Conservation (phyloP, 768 basidiomycete species). For the Xerocomus potaroensis region DNA sequence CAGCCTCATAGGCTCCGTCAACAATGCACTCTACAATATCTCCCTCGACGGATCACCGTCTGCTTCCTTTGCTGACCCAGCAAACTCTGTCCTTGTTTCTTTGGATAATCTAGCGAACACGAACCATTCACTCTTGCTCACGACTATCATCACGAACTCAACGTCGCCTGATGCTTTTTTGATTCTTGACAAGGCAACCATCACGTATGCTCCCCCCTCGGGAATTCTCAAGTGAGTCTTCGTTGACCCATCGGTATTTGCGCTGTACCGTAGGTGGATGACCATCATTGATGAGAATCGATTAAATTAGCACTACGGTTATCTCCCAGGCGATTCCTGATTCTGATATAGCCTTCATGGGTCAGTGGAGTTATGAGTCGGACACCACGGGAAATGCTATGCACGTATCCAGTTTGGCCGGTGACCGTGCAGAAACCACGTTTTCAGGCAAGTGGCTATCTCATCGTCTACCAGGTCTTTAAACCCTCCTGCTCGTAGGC, state of each 20-base stretch:
- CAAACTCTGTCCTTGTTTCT: slow-evolving; percentile 44
- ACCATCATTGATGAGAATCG: slow-evolving; percentile 20
- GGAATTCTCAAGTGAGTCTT: slow-evolving; percentile 33
- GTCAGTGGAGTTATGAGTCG: slow-evolving; percentile 50
- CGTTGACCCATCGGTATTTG: slow-evolving; percentile 4
- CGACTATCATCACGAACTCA: slow-evolving; percentile 37
- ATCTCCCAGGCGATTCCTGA: slow-evolving; percentile 40
- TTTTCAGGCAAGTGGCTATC: slow-evolving; percentile 44
- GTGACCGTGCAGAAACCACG: slow-evolving; percentile 39
- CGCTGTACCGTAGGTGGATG: not conserved
- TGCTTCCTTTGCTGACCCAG: slow-evolving; percentile 22
- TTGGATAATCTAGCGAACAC: slow-evolving; percentile 44
- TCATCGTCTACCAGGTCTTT: not conserved
- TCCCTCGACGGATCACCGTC: slow-evolving; percentile 46
- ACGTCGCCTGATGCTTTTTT: slow-evolving; percentile 38
- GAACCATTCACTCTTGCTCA: slow-evolving; percentile 54
- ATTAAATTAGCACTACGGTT: slow-evolving; percentile 32
- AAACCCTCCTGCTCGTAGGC: slow-evolving; percentile 37
- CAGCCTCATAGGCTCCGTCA: slow-evolving; percentile 50
- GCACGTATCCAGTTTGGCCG: slow-evolving; percentile 36
- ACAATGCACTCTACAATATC: slow-evolving; percentile 42
- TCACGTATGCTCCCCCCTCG: slow-evolving; percentile 38
- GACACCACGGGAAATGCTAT: slow-evolving; percentile 26
- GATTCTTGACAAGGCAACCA: slow-evolving; percentile 53
- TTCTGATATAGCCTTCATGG: slow-evolving; percentile 45